Base-by-base conservation (phyloP, 31 red algal species). In the Asparagopsis taxiformis region DNA sequence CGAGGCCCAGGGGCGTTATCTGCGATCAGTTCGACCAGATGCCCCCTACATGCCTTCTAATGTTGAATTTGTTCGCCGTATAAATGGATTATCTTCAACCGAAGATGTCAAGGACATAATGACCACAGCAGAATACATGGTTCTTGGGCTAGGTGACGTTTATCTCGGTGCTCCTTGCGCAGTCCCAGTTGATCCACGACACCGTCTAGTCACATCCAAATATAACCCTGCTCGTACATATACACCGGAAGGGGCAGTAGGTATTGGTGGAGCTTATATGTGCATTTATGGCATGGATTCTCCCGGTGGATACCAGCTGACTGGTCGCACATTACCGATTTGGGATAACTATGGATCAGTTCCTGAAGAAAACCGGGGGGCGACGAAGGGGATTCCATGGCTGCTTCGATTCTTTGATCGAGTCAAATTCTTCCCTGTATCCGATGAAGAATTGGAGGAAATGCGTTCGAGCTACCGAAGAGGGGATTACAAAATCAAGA, bases 201-300 rank as follows among this genome's bases (percentile, higher is more conserved):
- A 92, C 36, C 51, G 89, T 29, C 51, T 92, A 22, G 80, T 92
- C 20, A 92, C 89, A 29, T 84, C 79, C 20, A 92, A 92, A 54
- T 92, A 84, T 28, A 92, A 92, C 59, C 89, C 89, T 13, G 88
- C 89, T 7, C 60, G 89, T 23, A 92, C 79, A 33, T 84, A 59
- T 51, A 92, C 89, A 28, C 89, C 89, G 11, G 89, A 92, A 59
- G 89, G 88, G 15, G 89, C 89, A 1, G 89, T 92, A n/a, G 89
- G 89, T 35, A 85, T 92, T 43, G 89, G 89, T 35, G 89, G 89
- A 0, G 89, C 79, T 0, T 92, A 85, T 53, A 72, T 92, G 89
- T 92, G 89, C 50, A 92, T 92, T n/a, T 92, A 92, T 24, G 89
- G 89, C 10, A 92, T 84, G 89, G 79, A 92, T 51, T 84, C 79